Evolutionary conservation across 1,139 yeast species (phyloP).

Genomic region (Debaryomyces robertsiae): DNA sequence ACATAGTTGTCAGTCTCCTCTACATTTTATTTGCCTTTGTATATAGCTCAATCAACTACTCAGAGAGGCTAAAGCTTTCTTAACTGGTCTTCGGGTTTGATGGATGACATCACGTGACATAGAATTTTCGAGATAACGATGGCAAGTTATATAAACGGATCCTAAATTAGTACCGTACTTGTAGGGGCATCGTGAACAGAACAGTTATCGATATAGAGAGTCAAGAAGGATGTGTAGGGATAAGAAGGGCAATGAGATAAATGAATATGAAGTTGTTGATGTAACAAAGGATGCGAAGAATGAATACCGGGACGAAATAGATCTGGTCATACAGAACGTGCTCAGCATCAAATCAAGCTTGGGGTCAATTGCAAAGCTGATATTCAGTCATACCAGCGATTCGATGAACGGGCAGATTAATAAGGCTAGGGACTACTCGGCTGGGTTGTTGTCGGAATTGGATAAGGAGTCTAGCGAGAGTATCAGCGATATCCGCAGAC

Average conservation of each 20-base stretch:
- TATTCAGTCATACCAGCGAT: constrained; percentile 27
- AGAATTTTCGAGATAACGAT: constrained; percentile 9
- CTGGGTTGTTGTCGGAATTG: constrained; percentile 20
- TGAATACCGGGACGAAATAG: constrained; percentile 18
- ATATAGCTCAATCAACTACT: not conserved
- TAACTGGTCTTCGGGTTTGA: too few relatives aligned
- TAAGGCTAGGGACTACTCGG: constrained; percentile 24
- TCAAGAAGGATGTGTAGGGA: constrained; percentile 12
- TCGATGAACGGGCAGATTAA: constrained; percentile 28
- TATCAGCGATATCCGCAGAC: constrained; percentile 9
- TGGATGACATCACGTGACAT: constrained; percentile 1
- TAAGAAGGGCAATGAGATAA: constrained; percentile 7
- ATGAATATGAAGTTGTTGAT: constrained; percentile 4
- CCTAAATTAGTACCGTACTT: not conserved
- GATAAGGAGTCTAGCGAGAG: constrained; percentile 11
- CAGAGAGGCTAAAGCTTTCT: too few relatives aligned
- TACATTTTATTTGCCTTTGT: not conserved
- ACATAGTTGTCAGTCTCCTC: too few relatives aligned
- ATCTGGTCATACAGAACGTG: constrained; percentile 22
- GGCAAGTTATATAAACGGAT: constrained; percentile 8
- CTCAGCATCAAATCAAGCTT: constrained; percentile 22
- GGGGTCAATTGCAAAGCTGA: constrained; percentile 19
- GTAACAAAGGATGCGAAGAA: constrained; percentile 4
- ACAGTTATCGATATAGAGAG: not conserved
- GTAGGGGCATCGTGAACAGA: not conserved